Evolutionary conservation across 1,284 basidiomycete genomes (phyloP).

Genomic region (Afroboletus lepidellus): DNA sequence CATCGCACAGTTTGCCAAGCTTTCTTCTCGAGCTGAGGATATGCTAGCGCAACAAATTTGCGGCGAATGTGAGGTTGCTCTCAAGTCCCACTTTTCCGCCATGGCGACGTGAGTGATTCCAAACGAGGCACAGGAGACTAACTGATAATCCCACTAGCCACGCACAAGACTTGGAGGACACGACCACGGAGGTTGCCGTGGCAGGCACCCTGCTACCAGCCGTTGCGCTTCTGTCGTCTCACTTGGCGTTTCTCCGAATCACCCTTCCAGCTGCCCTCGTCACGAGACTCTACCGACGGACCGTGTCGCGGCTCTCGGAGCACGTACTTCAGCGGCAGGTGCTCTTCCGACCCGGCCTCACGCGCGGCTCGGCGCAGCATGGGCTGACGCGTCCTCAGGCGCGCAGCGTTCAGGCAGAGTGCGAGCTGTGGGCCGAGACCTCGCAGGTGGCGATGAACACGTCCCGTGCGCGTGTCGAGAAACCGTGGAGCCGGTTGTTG

Average conservation of each 20-base stretch:
- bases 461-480: slow-evolving; percentile 47
- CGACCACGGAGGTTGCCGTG: slow-evolving; percentile 48
- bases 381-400: slow-evolving; percentile 47
- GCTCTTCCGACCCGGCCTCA: slow-evolving; percentile 71
- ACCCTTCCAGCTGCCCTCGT: slow-evolving; percentile 56
- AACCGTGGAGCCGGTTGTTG: slow-evolving; percentile 70
- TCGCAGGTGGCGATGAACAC: slow-evolving; percentile 55
- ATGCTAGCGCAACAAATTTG: slow-evolving; percentile 81
- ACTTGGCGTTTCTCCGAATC: slow-evolving; percentile 61
- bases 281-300: slow-evolving; percentile 67
- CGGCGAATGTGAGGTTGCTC: slow-evolving; percentile 71
- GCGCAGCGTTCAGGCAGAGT: slow-evolving; percentile 57
- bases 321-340: slow-evolving; percentile 83
- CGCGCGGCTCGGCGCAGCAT: slow-evolving; percentile 26
- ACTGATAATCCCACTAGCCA: slow-evolving; percentile 18
- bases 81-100: slow-evolving; percentile 68
- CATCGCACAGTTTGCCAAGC: slow-evolving; percentile 57
- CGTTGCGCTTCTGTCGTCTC: slow-evolving; percentile 70
- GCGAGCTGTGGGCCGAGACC: slow-evolving; percentile 77
- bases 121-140: background rate
- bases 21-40: slow-evolving; percentile 76
- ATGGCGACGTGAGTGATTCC: slow-evolving; percentile 37
- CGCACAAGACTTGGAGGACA: slow-evolving; percentile 20
- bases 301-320: slow-evolving; percentile 62
- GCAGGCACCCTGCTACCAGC: slow-evolving; percentile 69